phyloP scores from a whole-genome alignment of 768 basidiomycete species.

The Baorangia bicolor region DNA sequence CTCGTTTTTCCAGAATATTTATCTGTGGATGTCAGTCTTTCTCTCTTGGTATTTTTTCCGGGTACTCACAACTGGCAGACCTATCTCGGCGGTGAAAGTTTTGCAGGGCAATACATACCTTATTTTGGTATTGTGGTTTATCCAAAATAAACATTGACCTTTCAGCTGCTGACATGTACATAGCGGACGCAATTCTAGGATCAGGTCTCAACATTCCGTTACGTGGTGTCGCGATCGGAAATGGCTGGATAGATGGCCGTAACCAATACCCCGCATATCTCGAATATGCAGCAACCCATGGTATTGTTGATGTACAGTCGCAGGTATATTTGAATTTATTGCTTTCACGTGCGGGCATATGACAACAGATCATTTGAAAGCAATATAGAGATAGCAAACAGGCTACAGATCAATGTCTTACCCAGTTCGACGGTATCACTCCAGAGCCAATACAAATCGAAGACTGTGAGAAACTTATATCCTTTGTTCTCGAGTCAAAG shows the following conservation, averaged over 20 bases:
- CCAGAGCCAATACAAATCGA: conserved; percentile 56
- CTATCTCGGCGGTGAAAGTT: conserved; percentile 94
- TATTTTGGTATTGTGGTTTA: conserved; percentile 66
- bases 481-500: conserved; percentile 35
- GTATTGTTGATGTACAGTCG: conserved; percentile 70
- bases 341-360: background rate
- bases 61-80: conserved; percentile 54
- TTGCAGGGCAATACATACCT: conserved; percentile 96
- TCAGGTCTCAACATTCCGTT: conserved; percentile 61
- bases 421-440: conserved; percentile 37
- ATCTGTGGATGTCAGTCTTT: conserved; percentile 69
- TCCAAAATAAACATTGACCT: background rate
- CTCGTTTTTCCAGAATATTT: conserved; percentile 86
- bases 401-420: conserved; percentile 59
- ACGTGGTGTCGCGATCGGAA: conserved; percentile 87
- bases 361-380: conserved; percentile 34
- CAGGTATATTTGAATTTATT: conserved; percentile 43
- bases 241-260: conserved; percentile 94
- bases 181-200: conserved; percentile 76
- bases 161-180: conserved; percentile 5
- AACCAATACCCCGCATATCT: conserved; percentile 88
- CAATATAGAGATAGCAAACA: conserved; percentile 60
- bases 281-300: conserved; percentile 80
- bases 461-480: conserved; percentile 61
- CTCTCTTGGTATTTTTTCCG: background rate